Base-by-base conservation (phyloP, 106 monocot species). In the Agapanthus africanus region DNA sequence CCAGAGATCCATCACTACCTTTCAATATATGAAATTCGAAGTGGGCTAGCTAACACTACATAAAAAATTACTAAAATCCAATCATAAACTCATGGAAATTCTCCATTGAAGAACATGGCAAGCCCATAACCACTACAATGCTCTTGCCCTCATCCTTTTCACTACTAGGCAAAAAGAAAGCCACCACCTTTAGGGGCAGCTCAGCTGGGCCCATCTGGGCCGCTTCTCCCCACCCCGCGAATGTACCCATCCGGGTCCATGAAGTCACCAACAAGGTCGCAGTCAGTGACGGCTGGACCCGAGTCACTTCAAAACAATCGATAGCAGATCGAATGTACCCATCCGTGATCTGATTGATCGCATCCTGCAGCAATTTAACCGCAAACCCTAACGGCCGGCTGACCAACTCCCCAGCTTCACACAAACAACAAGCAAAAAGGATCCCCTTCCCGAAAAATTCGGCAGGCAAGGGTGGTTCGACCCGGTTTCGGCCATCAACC, bases 381-480 rank as follows among this genome's bases (percentile, higher is more conserved):
- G 86, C 82, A 54, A 41, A 23, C 0, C 40, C 37, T 18, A 86
- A 37, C 21, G 79, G 79, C 31, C 35, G 22, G 13, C 36, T 15
- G 0, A 69, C 28, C 31, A 86, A 54, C 37, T 82, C 81, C 7
- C 78, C 81, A 15, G 78, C 81, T 37, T 36, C 49, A 65, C 72
- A 62, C 2, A 72, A 1, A 28, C 68, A 71, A 69, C 63, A 63
- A 26, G 82, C 63, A 15, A 82, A 57, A 19, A 77, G 73, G 25
- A 86, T 79, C 11, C 79, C 86, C 35, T 86, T 86, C 26, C 86
- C 86, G 56, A 75, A 82, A 67, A 70, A 86, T 13, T 79, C 82
- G 15, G 1, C 21, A 6, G 86, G 86, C 18, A 86, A 67, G 7
- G 86, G 79, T 47, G 80, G 84, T 5, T 71, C 66, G 62, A 79